These are phyloP conservation scores for Vigna hirtella DNA, from an alignment of 306 rosid species.

Conservation along the genomic window DNA sequence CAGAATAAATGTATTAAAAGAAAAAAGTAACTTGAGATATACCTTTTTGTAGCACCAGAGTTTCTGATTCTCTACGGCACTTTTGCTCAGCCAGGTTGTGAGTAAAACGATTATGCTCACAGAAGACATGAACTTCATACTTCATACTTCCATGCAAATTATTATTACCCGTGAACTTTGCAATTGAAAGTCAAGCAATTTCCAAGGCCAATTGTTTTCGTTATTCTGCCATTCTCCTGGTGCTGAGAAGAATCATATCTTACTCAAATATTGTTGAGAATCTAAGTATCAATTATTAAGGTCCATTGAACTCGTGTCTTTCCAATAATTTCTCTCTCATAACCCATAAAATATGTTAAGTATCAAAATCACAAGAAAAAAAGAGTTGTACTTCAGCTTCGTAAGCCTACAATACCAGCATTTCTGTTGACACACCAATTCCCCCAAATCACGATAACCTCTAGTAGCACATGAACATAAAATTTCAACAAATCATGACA, in stretches of 20 bases:
- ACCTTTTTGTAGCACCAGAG: not conserved
- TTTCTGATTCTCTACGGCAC: not conserved
- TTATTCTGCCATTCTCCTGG: no score
- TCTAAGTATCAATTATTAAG: no score
- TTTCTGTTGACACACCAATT: no score
- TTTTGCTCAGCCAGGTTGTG: no score
- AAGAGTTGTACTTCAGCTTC: not conserved
- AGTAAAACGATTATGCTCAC: not conserved
- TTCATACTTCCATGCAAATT: not conserved
- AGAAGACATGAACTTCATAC: not conserved
- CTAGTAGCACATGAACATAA: not conserved
- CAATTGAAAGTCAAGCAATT: not conserved
- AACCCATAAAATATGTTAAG: no score
- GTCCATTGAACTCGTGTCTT: no score
- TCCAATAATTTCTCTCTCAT: no score
- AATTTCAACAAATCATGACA: not conserved
- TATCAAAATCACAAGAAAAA: no score
- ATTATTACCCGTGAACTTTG: not conserved
- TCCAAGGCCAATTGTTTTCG: no score
- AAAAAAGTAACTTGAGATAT: not conserved
- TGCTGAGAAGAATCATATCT: no score
- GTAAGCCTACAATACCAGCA: no score
- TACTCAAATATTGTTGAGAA: no score
- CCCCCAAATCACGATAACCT: not conserved
- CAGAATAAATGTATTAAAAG: not conserved